phyloP scores from a whole-genome alignment of 306 rosid species.

The Vigna trinervia region DNA sequence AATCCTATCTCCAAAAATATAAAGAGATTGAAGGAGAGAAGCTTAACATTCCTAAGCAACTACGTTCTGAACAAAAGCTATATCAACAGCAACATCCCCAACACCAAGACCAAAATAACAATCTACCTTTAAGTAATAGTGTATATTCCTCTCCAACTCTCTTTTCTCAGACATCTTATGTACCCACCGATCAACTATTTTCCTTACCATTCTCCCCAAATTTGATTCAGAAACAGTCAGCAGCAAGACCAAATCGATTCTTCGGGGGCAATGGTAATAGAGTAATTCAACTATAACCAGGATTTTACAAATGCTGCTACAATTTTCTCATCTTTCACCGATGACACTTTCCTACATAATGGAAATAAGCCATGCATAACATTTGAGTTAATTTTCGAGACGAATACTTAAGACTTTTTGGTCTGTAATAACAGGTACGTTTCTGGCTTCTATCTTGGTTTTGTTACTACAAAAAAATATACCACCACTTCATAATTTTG shows the following conservation, averaged over 20 bases:
- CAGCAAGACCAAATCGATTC: constrained; percentile 60
- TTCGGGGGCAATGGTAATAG: constrained; percentile 51
- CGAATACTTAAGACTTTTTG: background rate
- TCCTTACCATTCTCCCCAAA: constrained; percentile 58
- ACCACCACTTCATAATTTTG: no score
- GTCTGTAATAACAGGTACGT: background rate
- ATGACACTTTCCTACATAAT: constrained; percentile 3
- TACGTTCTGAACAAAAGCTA: constrained; percentile 43
- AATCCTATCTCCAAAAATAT: constrained; percentile 62
- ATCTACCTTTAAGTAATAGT: constrained; percentile 39
- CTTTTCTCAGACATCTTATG: constrained; percentile 52
- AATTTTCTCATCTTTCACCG: background rate
- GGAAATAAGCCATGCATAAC: background rate
- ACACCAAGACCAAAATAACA: constrained; percentile 39
- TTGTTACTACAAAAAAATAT: background rate
- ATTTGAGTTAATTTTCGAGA: background rate
- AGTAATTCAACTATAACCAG: background rate
- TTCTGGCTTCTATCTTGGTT: constrained; percentile 16
- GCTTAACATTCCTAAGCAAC: constrained; percentile 64
- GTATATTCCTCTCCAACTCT: constrained; percentile 54
- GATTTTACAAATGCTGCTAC: background rate
- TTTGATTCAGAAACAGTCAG: constrained; percentile 63
- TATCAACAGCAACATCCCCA: constrained; percentile 40
- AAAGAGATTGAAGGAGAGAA: constrained; percentile 70
- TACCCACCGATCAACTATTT: constrained; percentile 56